Evolutionary conservation across 2,329 filamentous ascomycete genomes (phyloP), one percentile per base, ranked within the genome.

Genomic region (Spiromastix sp.): DNA sequence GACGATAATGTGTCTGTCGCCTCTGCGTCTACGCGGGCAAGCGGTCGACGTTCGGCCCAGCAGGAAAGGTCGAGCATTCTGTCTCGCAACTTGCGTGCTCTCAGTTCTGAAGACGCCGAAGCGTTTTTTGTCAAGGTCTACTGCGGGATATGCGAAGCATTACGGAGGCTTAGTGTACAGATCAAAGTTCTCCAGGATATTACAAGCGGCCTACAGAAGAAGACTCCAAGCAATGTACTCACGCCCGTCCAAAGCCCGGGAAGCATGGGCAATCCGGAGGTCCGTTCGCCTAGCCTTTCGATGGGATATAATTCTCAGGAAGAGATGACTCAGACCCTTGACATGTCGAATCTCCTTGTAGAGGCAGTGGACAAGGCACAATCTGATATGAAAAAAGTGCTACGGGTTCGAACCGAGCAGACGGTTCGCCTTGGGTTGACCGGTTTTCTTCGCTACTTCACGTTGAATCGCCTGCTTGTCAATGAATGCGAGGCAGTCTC

Each of bases 151-250:
- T 81, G 87, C 3, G 91, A 98, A 61, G 83, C 84, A 3, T 57
- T 96, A 32, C 72, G 91, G 38, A 74, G 91, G 49, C 64, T 95
- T 6, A 85, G 84, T n/a, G 87, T 85, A 0, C 89, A 96, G 54
- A 81, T 89, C 38, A 96, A 96, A 57, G 79, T 96, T 5, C 63
- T 98, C 11, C 69, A 96, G 6, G 91, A 98, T 57, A 83, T 94
- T 13, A 91, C 87, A 1, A 94, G 85, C 54, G 60, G 59, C n/a
- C 21, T 21, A 15, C 21, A 25, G 21, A 33, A n/a, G n/a, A n/a
- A n/a, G n/a, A n/a, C n/a, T 20, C 34, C 37, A 12, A 40, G 36
- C 6, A 30, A 28, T 19, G 24, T 21, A 12, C 10, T 25, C 5
- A 22, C 37, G 19, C 10, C 16, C 41, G 6, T 25, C 34, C 30